phyloP scores from a whole-genome alignment of 2,329 filamentous ascomycete species.

The Ceratocystis cubensis region DNA sequence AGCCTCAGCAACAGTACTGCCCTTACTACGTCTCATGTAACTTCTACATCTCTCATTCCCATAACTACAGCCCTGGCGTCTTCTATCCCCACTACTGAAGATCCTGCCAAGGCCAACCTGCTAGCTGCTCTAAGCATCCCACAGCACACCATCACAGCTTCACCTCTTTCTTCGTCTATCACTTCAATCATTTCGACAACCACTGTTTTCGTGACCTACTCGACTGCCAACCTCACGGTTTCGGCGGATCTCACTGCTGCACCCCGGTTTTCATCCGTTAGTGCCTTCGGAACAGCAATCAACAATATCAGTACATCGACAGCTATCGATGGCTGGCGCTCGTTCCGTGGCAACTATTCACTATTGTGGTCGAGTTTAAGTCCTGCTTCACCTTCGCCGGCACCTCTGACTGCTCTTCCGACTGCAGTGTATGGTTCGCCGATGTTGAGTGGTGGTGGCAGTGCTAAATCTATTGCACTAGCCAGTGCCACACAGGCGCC shows the following conservation, averaged over 20 bases:
- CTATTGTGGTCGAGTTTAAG: conserved; percentile 9
- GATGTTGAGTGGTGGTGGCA: not conserved
- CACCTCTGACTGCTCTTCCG: not conserved
- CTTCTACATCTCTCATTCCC: not conserved
- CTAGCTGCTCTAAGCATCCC: not conserved
- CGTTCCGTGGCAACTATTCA: conserved; percentile 13
- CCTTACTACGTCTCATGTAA: not conserved
- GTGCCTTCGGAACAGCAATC: not conserved
- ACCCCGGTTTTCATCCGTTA: not conserved
- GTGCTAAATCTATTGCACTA: not conserved
- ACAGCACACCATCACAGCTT: not conserved
- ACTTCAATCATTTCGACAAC: not conserved
- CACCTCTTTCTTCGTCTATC: not conserved
- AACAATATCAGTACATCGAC: not conserved
- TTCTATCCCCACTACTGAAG: not conserved
- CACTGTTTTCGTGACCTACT: conserved; percentile 12
- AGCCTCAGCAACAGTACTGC: not conserved
- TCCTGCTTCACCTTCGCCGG: not conserved
- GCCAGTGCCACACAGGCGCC: conserved; percentile 11
- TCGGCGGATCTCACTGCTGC: not conserved
- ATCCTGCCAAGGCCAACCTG: not conserved
- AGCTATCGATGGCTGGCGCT: conserved; percentile 5
- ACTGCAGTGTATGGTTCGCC: not conserved
- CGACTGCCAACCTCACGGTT: conserved; percentile 10
- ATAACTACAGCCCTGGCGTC: not conserved